A percentile compares a stretch with the other conserved stretches of the same genome.
Evolutionary conservation across 768 basidiomycete species (phyloP).

Genomic region (Russula emetica): DNA sequence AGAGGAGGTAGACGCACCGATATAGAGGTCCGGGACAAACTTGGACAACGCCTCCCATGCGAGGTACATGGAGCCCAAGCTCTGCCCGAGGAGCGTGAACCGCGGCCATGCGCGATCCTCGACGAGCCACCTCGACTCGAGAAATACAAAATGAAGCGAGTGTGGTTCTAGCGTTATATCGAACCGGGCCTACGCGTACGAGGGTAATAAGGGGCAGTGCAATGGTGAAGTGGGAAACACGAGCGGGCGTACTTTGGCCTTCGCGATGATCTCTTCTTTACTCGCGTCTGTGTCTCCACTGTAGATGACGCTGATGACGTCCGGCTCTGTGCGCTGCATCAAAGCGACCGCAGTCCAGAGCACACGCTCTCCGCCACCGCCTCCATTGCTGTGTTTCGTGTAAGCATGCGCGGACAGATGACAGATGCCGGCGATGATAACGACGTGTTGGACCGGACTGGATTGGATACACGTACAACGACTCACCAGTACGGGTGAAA

Average conservation of each 20-base stretch:
- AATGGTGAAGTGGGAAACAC: neutral
- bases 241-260: constrained; percentile 59
- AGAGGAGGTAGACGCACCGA: constrained; percentile 50
- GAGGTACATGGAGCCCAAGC: constrained; percentile 78
- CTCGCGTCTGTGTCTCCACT: constrained; percentile 80
- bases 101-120: constrained; percentile 80
- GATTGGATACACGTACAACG: neutral
- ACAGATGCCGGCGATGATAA: neutral
- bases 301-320: constrained; percentile 76
- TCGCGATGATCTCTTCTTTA: constrained; percentile 74
- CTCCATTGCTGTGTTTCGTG: constrained; percentile 66
- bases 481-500: constrained; percentile 96
- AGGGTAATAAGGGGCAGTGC: neutral
- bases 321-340: constrained; percentile 61
- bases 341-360: constrained; percentile 86
- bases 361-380: constrained; percentile 94
- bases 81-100: constrained; percentile 93
- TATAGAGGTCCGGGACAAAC: constrained; percentile 84
- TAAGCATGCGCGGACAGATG: constrained; percentile 1
- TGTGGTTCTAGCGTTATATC: constrained; percentile 64
- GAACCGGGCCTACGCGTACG: constrained; percentile 60
- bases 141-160: constrained; percentile 76
- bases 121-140: constrained; percentile 63
- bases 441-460: neutral
- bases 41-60: constrained; percentile 77